Evolutionary conservation across 129 eudicot genomes (phyloP).

Genomic region (Flaveria trinervia): DNA sequence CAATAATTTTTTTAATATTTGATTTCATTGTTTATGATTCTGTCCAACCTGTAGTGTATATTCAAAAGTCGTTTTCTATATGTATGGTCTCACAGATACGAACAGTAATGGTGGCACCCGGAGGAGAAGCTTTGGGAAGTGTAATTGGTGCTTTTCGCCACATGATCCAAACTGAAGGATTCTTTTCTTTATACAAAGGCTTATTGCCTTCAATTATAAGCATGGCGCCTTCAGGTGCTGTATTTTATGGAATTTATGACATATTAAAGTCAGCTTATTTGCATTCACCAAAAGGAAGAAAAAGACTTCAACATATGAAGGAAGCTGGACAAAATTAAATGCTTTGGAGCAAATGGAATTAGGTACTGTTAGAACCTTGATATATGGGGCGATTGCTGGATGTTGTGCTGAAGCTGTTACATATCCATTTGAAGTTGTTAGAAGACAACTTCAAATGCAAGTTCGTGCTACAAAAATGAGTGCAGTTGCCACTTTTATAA

Average conservation of each 20-base stretch:
- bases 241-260: conserved; percentile 90
- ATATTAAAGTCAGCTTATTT: conserved; percentile 79
- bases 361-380: conserved; percentile 75
- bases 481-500: conserved; percentile 70
- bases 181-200: conserved; percentile 92
- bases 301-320: conserved; percentile 76
- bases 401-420: conserved; percentile 98
- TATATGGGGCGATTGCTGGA: conserved; percentile 97
- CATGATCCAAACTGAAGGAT: conserved; percentile 91
- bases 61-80: not conserved
- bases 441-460: conserved; percentile 99
- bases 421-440: conserved; percentile 96
- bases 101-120: conserved; percentile 97
- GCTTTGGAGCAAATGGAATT: conserved; percentile 93
- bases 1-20: too few species aligned
- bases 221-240: conserved; percentile 99
- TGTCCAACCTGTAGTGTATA: too few species aligned
- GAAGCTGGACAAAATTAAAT: conserved; percentile 56
- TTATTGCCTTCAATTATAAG: conserved; percentile 82
- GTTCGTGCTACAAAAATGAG: conserved; percentile 77
- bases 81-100: conserved; percentile 54
- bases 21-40: not conserved
- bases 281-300: conserved; percentile 82
- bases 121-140: conserved; percentile 97
- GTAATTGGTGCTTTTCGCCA: conserved; percentile 75